phyloP scores from a whole-genome alignment of 768 basidiomycete genomes.

The Gymnopilus junonius region DNA sequence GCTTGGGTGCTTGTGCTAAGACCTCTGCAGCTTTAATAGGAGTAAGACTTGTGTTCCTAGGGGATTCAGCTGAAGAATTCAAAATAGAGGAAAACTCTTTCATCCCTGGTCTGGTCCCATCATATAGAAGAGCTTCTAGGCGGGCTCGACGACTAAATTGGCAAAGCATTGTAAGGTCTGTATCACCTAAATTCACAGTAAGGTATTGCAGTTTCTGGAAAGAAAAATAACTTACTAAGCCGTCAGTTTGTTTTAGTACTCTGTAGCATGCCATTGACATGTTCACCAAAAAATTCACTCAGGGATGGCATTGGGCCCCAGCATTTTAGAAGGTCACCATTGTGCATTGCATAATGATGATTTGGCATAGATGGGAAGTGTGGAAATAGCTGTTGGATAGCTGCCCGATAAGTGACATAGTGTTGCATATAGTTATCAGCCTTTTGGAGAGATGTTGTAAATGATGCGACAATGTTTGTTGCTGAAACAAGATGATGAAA shows the following conservation, averaged over 20 bases:
- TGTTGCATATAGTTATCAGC: constrained; percentile 26
- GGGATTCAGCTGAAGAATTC: background rate
- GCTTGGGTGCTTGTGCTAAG: constrained; percentile 10
- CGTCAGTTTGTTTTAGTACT: constrained; percentile 28
- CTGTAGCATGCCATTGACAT: constrained; percentile 32
- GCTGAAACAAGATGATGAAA: constrained; percentile 30
- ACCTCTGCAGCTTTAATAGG: too few species aligned
- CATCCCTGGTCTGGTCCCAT: background rate
- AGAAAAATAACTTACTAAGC: constrained; percentile 14
- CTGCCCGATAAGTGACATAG: constrained; percentile 25
- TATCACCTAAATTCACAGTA: constrained; percentile 3
- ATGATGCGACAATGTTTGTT: constrained; percentile 31
- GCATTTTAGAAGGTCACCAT: constrained; percentile 27
- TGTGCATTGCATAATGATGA: constrained; percentile 39
- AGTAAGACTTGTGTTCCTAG: background rate
- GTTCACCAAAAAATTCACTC: constrained; percentile 36
- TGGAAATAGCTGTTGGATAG: constrained; percentile 25
- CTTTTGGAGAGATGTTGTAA: constrained; percentile 20
- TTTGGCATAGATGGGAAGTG: constrained; percentile 28
- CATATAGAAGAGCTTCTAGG: background rate
- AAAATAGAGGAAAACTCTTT: background rate
- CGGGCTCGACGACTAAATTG: background rate
- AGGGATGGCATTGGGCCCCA: constrained; percentile 34
- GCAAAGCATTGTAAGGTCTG: constrained; percentile 19
- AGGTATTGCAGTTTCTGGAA: background rate